phyloP scores from a whole-genome alignment of 2,329 filamentous ascomycete species.

The Colletotrichum tropicale region DNA sequence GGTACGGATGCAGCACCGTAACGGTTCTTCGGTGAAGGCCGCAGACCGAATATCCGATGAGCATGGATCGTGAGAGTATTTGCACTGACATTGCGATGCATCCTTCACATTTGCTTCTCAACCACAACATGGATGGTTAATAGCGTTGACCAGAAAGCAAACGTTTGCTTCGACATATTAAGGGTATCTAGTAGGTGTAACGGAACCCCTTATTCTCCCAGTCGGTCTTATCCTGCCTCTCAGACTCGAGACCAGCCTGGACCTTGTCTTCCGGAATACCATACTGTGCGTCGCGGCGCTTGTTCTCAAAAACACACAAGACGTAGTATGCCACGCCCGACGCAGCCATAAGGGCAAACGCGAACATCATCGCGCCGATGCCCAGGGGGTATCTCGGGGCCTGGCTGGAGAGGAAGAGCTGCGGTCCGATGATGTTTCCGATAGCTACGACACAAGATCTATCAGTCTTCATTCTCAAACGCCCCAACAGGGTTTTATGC shows the following conservation, averaged over 20 bases:
- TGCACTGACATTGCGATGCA: not conserved
- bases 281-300: slow-evolving; percentile 17
- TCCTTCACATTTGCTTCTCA: not conserved
- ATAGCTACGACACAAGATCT: slow-evolving; percentile 19
- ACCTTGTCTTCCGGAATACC: slow-evolving; percentile 3
- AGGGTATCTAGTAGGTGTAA: slow-evolving; percentile 8
- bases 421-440: slow-evolving; percentile 34
- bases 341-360: slow-evolving; percentile 28
- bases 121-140: not conserved
- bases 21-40: not conserved
- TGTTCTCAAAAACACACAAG: slow-evolving; percentile 27
- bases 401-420: slow-evolving; percentile 29
- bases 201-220: slow-evolving; percentile 18
- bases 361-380: slow-evolving; percentile 29
- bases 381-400: slow-evolving; percentile 31
- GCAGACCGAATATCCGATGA: not conserved
- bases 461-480: not conserved
- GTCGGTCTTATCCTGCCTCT: slow-evolving; percentile 17
- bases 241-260: slow-evolving; percentile 12
- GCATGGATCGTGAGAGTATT: not conserved
- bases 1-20: not conserved
- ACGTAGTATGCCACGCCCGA: slow-evolving; percentile 25
- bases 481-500: not conserved
- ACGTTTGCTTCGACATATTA: not conserved
- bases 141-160: not conserved